Evolutionary conservation across 108 stramenopile species (phyloP), one percentile per base, ranked within the genome.

Genomic region (Asterionellopsis glacialis): DNA sequence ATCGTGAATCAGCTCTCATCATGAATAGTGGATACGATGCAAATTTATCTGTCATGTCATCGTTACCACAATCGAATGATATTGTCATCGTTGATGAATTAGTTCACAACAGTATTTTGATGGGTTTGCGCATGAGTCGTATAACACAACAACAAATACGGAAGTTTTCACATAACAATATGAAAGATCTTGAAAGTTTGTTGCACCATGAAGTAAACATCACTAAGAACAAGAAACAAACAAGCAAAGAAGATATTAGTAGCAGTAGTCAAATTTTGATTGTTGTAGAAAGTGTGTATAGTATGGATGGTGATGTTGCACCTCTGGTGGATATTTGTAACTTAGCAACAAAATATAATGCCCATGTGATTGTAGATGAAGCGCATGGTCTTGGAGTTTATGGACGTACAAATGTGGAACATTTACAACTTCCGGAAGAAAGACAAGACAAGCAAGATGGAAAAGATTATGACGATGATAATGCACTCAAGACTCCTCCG

Each of bases 21-120:
- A 96, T 88, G 68, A 97, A 97, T 69, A 90, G 91, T 16, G 98
- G 98, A 33, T 98, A 98, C 63, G 98, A 96, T 73, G 94, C 95
- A n/a, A 98, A 98, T 73, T 57, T 96, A 65, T 81, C 95, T 9
- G 75, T 96, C 9, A 45, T 97, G 59, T 89, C 87, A 10, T 76
- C 69, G 55, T 59, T 98, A 15, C 85, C 94, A 13, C 74, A 64
- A 39, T 59, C 57, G 21, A 14, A 60, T 63, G 71, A 79, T 64
- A 66, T 72, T 12, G 82, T 97, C 9, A 59, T 97, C 1, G 84
- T 91, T 69, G 98, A 98, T 74, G 95, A 96, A 58, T 77, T 95
- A 23, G 78, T 82, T 28, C 98, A 98, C 75, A 97, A 96, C 68
- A 92, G 90, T 61, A 66, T 93, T 24, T 71, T 85, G 60, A 95